Evolutionary conservation across 1,284 basidiomycete genomes (phyloP).

Genomic region (Tylopilus orsonianus): DNA sequence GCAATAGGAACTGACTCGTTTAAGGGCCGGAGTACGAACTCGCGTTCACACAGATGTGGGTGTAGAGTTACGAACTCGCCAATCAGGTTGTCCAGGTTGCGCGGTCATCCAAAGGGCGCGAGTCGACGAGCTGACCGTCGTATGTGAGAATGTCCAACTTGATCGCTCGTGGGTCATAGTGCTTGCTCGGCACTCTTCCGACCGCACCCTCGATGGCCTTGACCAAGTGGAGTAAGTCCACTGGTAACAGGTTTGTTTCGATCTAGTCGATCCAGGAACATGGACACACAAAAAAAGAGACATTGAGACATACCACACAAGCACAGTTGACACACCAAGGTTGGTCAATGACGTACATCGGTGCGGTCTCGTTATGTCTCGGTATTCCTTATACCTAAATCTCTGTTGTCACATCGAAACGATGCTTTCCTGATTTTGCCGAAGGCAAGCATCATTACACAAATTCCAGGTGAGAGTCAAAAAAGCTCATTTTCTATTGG

Average conservation of each 20-base stretch:
- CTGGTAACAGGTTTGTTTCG: neutral
- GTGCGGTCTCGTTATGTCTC: conserved; percentile 89
- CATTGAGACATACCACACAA: conserved; percentile 59
- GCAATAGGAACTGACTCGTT: too few relatives aligned
- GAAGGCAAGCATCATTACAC: too few relatives aligned
- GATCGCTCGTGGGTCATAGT: conserved; percentile 46
- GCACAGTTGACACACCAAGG: conserved; percentile 90
- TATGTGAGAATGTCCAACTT: conserved; percentile 92
- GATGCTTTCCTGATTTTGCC: too few relatives aligned
- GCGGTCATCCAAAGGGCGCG: conserved; percentile 45
- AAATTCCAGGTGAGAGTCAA: too few relatives aligned
- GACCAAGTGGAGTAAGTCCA: neutral
- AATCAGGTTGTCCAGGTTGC: conserved; percentile 50
- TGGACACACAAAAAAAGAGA: conserved; percentile 3
- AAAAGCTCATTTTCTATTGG: too few relatives aligned
- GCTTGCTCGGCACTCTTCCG: conserved; percentile 72
- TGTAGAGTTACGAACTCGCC: conserved; percentile 84
- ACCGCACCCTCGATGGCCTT: conserved; percentile 61
- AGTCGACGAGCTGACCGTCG: conserved; percentile 61
- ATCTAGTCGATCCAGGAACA: neutral
- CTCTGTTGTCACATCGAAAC: too few relatives aligned
- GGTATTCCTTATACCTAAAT: too few relatives aligned
- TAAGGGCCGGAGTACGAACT: conserved; percentile 85
- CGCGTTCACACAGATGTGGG: conserved; percentile 68
- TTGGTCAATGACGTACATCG: conserved; percentile 95